Base-by-base conservation (phyloP, 2,329 filamentous ascomycete genomes). In the Cladophialophora immunda region DNA sequence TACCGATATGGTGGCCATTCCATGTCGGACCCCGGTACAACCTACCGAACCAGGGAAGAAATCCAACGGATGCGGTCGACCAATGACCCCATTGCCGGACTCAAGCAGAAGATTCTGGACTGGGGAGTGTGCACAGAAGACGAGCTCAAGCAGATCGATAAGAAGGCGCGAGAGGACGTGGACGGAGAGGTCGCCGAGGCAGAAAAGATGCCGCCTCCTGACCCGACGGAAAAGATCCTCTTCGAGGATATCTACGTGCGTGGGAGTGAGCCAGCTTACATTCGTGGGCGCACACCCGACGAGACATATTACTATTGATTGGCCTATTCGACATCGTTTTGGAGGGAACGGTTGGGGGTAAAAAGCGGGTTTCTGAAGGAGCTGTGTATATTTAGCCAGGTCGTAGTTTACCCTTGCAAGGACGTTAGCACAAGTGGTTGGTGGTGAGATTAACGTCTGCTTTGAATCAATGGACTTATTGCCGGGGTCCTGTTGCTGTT, bases 1-100 rank as follows among this genome's bases (percentile, higher is more conserved):
- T 99, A 99, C 90, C 90, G 95, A 78, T 99, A 99, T 82, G 95
- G 95, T 80, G 95, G 95, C 74, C 95, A 99, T 90, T 97, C 93
- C 84, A 99, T 99, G 95, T 98, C 94, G 78, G 95, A 99, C 82
- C 95, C 95, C 67, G 95, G 95, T 81, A 99, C 95, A 81, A 98
- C 95, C 76, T 99, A 99, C 91, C 91, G 94, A 81, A 97, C 94
- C 75, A 93, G 95, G 83, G 95, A 99, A 86, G 95, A 99, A 85
- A 97, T 99, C 78, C 94, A 97, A 87, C 94, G 94, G 82, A 99
- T 99, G 95, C 92, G 95, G 78, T 96, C 92, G 76, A 99, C 95
- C 83, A 92, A 98, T 84, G 95, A 99, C 84, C 93, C 95, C 74
- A 99, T 99, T 78, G 93, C 94, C 76, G 95, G 95, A 68, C 89